Conservation (phyloP, 306 rosid genomes). For the Cyamopsis tetragonoloba region DNA sequence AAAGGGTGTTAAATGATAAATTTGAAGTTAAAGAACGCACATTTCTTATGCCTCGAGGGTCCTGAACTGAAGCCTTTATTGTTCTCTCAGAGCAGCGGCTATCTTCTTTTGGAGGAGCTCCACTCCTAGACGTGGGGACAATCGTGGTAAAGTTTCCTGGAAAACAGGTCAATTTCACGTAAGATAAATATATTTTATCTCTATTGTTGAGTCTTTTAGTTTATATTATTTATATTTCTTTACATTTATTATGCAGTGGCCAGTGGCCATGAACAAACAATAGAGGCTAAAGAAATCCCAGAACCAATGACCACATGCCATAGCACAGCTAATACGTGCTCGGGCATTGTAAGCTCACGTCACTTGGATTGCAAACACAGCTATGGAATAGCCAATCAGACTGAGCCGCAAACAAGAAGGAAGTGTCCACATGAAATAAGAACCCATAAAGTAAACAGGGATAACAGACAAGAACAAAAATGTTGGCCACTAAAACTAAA, state of each 20-base stretch:
- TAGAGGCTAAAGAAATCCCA: background rate
- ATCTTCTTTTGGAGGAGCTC: conserved; percentile 83
- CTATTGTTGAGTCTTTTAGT: background rate
- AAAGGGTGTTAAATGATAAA: background rate
- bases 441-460: background rate
- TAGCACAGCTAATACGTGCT: background rate
- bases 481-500: conserved; percentile 7
- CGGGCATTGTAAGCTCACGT: background rate
- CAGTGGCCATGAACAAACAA: background rate
- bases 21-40: conserved; percentile 10
- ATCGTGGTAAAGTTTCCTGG: conserved; percentile 71
- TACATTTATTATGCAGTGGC: too few relatives aligned
- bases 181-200: background rate
- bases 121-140: conserved; percentile 87
- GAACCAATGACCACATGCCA: background rate
- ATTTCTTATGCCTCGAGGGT: conserved; percentile 1
- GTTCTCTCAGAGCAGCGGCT: conserved; percentile 60
- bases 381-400: background rate
- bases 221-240: background rate
- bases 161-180: conserved; percentile 21
- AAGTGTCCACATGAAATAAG: background rate
- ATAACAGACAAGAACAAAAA: background rate
- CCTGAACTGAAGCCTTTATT: background rate
- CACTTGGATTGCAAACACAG: background rate
- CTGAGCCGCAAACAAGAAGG: background rate